Evolutionary conservation across 345 rosid genomes (phyloP), one percentile per base, ranked within the genome.

Genomic region (Stellera chamaejasme): DNA sequence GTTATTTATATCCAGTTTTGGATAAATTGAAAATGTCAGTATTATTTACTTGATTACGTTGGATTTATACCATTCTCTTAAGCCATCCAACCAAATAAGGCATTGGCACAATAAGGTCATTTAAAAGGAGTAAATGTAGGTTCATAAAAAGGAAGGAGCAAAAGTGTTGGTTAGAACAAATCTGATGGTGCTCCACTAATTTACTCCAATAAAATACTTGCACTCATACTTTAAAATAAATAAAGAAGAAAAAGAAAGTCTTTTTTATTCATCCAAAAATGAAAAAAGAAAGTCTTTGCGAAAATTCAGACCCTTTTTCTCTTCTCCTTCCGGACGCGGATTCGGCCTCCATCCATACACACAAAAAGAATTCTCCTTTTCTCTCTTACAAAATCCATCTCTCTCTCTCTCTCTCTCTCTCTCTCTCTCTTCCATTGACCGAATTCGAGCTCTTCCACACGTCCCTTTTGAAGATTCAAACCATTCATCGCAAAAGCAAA

Each of bases 391-490:
- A 10, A 54, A 52, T 45, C 45, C 50, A 49, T 51, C 41, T 64
- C 39, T 23, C 15, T 55, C 1, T 19, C 46, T 6, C 28, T n/a
- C n/a, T n/a, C n/a, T n/a, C n/a, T n/a, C 3, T 39, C 52, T 51
- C 10, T 11, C 50, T 67, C 43, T 19, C 44, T 52, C 55, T 6
- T 10, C 13, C 50, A 5, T 69, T 13, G 59, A 48, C 48, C 57
- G 53, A 52, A 39, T 45, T 45, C 27, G 28, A 19, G 45, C 9
- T 42, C 46, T 10, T 19, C 42, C 2, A 43, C 50, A 43, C 15
- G 56, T 0, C 43, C 48, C 58, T 27, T 59, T 59, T 55, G 62
- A 64, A 60, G 66, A 65, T 60, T 70, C 69, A 26, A 54, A 55
- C n/a, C 15, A n/a, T 26, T 48, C 48, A 56, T 36, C 65, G 42